Percentiles rank a stretch among this genome's conserved stretches.
These are phyloP conservation scores for Lepidium africanum DNA, from an alignment of 345 rosid genomes.

Conservation along the genomic window DNA sequence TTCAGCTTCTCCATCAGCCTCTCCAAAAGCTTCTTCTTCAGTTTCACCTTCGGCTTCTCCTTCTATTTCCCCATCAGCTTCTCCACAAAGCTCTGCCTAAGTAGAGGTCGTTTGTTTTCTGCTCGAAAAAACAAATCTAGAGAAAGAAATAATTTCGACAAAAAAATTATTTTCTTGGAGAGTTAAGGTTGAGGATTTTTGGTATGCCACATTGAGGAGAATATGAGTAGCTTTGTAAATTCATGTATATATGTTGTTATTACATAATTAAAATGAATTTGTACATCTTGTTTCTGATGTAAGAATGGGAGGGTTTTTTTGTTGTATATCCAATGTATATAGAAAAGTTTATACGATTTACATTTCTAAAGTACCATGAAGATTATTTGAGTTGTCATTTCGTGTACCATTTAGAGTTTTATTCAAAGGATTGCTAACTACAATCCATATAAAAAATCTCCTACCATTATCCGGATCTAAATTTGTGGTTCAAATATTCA, in stretches of 20 bases:
- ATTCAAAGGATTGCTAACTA: too few species aligned
- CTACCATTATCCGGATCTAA: too few species aligned
- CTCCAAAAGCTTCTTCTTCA: background rate
- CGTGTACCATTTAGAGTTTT: too few species aligned
- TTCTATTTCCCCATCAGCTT: background rate
- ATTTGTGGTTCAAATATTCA: too few species aligned
- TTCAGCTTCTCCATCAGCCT: background rate
- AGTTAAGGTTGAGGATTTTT: background rate
- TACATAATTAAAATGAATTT: background rate
- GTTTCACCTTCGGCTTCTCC: background rate
- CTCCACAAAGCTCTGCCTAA: conserved; percentile 1
- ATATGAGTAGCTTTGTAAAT: conserved; percentile 4
- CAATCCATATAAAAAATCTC: too few species aligned
- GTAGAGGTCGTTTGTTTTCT: background rate
- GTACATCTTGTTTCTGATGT: background rate
- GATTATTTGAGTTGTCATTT: too few species aligned
- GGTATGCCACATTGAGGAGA: background rate
- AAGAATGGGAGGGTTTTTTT: background rate
- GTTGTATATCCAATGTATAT: background rate
- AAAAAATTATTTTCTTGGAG: background rate
- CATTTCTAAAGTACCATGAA: background rate
- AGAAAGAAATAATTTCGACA: background rate
- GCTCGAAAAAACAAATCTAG: background rate
- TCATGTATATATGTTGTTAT: background rate
- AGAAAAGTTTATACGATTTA: background rate